phyloP scores from a whole-genome alignment of 73 alveolate genomes.

The Uronychia setigera region DNA sequence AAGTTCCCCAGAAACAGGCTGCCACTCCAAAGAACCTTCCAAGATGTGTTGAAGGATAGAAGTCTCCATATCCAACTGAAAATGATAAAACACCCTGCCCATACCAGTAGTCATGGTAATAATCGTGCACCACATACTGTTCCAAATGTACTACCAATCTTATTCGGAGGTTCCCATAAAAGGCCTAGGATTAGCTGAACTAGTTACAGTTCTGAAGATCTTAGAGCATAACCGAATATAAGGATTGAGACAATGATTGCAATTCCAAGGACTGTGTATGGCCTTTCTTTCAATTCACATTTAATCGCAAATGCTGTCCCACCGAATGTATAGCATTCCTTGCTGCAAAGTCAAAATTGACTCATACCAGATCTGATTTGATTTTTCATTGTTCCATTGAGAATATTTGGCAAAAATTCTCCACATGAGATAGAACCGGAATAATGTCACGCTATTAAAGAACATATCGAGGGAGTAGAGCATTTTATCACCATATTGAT shows the following conservation, averaged over 20 bases:
- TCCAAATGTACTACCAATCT: conserved; percentile 89
- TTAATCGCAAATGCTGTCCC: conserved; percentile 76
- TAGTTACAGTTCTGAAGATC: conserved; percentile 65
- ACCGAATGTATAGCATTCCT: conserved; percentile 71
- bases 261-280: conserved; percentile 64
- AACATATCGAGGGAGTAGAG: conserved; percentile 43
- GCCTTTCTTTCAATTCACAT: conserved; percentile 77
- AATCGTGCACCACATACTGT: conserved; percentile 89
- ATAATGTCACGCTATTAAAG: conserved; percentile 16
- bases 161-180: conserved; percentile 45
- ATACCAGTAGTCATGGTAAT: conserved; percentile 88
- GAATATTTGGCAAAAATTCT: conserved; percentile 60
- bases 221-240: conserved; percentile 70
- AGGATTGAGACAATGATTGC: conserved; percentile 62
- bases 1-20: conserved; percentile 84
- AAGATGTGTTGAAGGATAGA: conserved; percentile 85
- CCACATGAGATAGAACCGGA: conserved; percentile 60
- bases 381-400: conserved; percentile 66
- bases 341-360: conserved; percentile 12
- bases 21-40: conserved; percentile 83
- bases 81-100: background rate
- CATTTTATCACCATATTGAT: no score
- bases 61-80: conserved; percentile 91
- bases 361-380: conserved; percentile 50
- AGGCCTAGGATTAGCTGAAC: conserved; percentile 24